phyloP scores from a whole-genome alignment of 140 eudicot species.

The Bidens hawaiensis region DNA sequence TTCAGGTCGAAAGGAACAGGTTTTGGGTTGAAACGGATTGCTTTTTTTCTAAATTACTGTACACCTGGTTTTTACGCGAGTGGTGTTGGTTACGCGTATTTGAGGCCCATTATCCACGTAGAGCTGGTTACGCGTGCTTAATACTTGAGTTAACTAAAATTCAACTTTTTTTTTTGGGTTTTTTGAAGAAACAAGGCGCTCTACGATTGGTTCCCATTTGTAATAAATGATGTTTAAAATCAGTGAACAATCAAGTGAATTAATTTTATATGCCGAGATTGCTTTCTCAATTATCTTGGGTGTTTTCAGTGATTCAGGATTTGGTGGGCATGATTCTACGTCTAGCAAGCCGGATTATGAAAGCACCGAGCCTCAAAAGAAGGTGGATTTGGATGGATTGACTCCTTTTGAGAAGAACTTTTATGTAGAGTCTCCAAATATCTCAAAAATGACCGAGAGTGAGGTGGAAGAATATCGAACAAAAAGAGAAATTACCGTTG shows the following conservation, averaged over 20 bases:
- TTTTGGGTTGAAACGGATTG: too few relatives aligned
- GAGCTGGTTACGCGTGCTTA: too few relatives aligned
- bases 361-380: slow-evolving; percentile 44
- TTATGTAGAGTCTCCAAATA: slow-evolving; percentile 72
- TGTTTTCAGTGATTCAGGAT: slow-evolving; percentile 69
- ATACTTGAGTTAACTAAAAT: too few relatives aligned
- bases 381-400: slow-evolving; percentile 83
- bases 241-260: neutral
- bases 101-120: too few relatives aligned
- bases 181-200: too few relatives aligned
- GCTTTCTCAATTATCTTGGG: neutral
- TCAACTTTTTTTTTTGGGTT: too few relatives aligned
- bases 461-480: slow-evolving; percentile 85
- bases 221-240: neutral
- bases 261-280: neutral
- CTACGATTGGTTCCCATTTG: neutral
- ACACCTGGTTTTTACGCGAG: too few relatives aligned
- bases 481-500: slow-evolving; percentile 82
- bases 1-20: too few relatives aligned
- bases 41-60: too few relatives aligned
- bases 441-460: slow-evolving; percentile 71
- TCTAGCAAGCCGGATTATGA: slow-evolving; percentile 53
- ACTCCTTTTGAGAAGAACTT: slow-evolving; percentile 93
- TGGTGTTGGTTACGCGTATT: too few relatives aligned
- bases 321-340: slow-evolving; percentile 49